Evolutionary conservation across 2,329 filamentous ascomycete genomes (phyloP).

Genomic region (Epichloe brachyelytri): DNA sequence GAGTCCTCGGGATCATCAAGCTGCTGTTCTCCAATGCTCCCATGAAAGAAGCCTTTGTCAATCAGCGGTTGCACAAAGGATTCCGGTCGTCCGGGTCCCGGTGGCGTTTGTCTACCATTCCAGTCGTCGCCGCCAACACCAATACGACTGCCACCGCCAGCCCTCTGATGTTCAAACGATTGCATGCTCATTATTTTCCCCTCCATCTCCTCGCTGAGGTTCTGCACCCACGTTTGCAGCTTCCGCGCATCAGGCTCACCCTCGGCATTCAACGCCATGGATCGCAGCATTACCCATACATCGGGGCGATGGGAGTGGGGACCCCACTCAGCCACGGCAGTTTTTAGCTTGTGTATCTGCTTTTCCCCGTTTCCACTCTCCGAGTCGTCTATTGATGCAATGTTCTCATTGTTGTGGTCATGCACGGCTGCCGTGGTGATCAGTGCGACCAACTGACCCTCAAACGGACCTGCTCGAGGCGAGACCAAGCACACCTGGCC

Average conservation of each 20-base stretch:
- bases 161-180: slow-evolving; percentile 25
- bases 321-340: slow-evolving; percentile 24
- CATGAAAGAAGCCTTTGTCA: not conserved
- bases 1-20: slow-evolving; percentile 6
- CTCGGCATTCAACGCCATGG: slow-evolving; percentile 29
- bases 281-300: slow-evolving; percentile 34
- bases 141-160: not conserved
- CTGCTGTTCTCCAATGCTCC: not conserved
- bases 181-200: slow-evolving; percentile 32
- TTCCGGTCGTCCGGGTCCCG: slow-evolving; percentile 2
- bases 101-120: slow-evolving; percentile 12
- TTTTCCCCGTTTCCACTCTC: slow-evolving; percentile 28
- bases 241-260: slow-evolving; percentile 29
- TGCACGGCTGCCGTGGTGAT: slow-evolving; percentile 21
- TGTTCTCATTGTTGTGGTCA: slow-evolving; percentile 15
- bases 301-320: slow-evolving; percentile 24
- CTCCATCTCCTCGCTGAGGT: slow-evolving; percentile 33
- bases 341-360: slow-evolving; percentile 29
- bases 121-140: slow-evolving; percentile 5
- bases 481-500: slow-evolving; percentile 29
- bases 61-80: slow-evolving; percentile 2
- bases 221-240: slow-evolving; percentile 41
- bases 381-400: slow-evolving; percentile 15
- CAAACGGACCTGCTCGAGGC: slow-evolving; percentile 36
- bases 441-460: slow-evolving; percentile 35